Conservation (phyloP, 805 yeast genomes). For the Ogataea nonfermentans region DNA sequence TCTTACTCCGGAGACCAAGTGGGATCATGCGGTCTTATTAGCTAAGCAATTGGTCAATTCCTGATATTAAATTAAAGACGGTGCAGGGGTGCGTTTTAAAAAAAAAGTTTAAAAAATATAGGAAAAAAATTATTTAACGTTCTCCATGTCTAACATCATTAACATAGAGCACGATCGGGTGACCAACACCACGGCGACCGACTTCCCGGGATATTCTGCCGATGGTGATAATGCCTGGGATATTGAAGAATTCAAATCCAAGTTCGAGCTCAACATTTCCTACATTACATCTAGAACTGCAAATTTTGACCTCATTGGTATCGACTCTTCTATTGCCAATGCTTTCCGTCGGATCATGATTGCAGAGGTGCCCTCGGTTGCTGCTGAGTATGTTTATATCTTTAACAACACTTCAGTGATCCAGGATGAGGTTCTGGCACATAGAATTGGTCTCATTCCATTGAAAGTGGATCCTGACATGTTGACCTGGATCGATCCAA, state of each 20-base stretch:
- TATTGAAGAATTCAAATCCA: conserved; percentile 70
- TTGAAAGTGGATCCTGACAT: conserved; percentile 87
- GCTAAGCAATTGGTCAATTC: too few species aligned
- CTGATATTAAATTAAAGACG: neutral
- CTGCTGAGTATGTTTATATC: conserved; percentile 87
- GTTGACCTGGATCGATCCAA: conserved; percentile 75
- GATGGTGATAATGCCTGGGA: conserved; percentile 76
- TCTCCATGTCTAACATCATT: conserved; percentile 54
- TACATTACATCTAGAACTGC: conserved; percentile 66
- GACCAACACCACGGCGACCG: conserved; percentile 83
- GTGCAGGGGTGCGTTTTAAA: conserved; percentile 8
- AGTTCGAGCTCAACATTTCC: conserved; percentile 64
- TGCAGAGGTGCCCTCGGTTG: conserved; percentile 93
- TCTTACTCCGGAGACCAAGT: too few species aligned
- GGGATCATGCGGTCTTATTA: too few species aligned
- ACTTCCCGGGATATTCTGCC: conserved; percentile 80
- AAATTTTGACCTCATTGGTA: conserved; percentile 80
- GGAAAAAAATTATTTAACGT: neutral
- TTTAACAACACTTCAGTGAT: conserved; percentile 95
- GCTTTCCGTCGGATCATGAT: conserved; percentile 97
- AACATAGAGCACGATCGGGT: conserved; percentile 90
- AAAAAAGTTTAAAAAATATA: neutral
- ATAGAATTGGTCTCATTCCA: conserved; percentile 91
- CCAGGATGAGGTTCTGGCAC: conserved; percentile 96
- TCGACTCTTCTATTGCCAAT: conserved; percentile 92